Percentiles rank a stretch among this genome's conserved stretches.
These are phyloP conservation scores for Rosa hybrid DNA, from an alignment of 331 rosid species.

Conservation along the genomic window DNA sequence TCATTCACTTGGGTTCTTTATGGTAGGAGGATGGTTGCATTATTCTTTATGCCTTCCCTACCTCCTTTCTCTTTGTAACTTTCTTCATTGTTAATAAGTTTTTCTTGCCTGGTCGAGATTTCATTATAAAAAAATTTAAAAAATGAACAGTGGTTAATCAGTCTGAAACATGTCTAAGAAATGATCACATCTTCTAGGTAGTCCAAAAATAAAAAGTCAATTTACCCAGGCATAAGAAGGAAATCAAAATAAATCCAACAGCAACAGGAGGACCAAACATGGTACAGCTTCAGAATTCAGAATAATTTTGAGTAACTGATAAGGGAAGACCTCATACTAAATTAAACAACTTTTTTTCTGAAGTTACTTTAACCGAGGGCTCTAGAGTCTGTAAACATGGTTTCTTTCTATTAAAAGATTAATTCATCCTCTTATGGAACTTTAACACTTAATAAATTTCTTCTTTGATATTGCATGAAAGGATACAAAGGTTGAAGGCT, in stretches of 20 bases:
- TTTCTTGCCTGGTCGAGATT: no score
- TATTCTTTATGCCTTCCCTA: no score
- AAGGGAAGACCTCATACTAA: neutral
- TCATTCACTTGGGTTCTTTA: no score
- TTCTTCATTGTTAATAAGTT: no score
- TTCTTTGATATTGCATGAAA: neutral
- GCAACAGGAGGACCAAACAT: neutral
- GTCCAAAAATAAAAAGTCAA: slow-evolving; percentile 1
- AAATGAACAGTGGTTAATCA: no score
- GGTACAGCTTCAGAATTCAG: neutral
- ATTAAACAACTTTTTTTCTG: neutral
- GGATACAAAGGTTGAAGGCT: neutral
- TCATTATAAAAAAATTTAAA: no score
- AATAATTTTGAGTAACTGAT: neutral
- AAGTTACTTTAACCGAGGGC: neutral
- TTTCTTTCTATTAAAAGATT: neutral
- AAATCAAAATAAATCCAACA: neutral
- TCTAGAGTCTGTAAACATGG: neutral
- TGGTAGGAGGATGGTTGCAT: no score
- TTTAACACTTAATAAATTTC: neutral
- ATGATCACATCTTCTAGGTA: neutral
- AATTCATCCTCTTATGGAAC: neutral
- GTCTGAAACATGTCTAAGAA: neutral
- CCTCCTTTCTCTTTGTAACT: no score
- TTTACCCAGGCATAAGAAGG: neutral